These are phyloP conservation scores for Talaromyces proteolyticus DNA, from an alignment of 495 filamentous ascomycete genomes.

Conservation along the genomic window DNA sequence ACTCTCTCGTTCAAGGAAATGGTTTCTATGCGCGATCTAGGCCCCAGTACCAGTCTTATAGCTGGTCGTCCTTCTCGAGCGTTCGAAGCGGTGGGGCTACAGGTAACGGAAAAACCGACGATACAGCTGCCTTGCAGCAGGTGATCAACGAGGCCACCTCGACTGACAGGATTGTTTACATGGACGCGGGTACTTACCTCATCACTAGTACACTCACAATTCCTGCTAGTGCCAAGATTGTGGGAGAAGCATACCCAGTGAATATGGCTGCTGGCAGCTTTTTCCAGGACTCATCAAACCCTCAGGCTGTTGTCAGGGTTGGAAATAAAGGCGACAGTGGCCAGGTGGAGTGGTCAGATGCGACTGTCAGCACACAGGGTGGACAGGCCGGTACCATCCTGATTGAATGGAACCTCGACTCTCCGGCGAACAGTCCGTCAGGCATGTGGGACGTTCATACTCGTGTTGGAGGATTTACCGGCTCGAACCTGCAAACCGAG, in stretches of 20 bases:
- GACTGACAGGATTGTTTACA: conserved; percentile 65
- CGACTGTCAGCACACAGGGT: conserved; percentile 29
- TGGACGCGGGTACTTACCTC: conserved; percentile 85
- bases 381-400: conserved; percentile 83
- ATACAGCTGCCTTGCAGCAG: conserved; percentile 59
- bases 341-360: conserved; percentile 74
- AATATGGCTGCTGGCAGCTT: conserved; percentile 73
- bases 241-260: conserved; percentile 81
- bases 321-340: conserved; percentile 75
- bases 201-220: conserved; percentile 77
- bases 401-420: conserved; percentile 83
- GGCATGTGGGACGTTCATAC: conserved; percentile 92
- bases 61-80: conserved; percentile 58
- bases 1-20: conserved; percentile 22
- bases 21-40: conserved; percentile 58
- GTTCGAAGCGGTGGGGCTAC: conserved; percentile 70
- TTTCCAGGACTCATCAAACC: conserved; percentile 65
- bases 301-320: conserved; percentile 70
- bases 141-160: conserved; percentile 53
- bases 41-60: conserved; percentile 65
- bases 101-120: conserved; percentile 60
- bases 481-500: conserved; percentile 71
- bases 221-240: conserved; percentile 50
- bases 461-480: conserved; percentile 72
- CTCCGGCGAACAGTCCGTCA: conserved; percentile 55